These are phyloP conservation scores for Parmelia sp. DNA, from an alignment of 495 filamentous ascomycete genomes.

Conservation along the genomic window DNA sequence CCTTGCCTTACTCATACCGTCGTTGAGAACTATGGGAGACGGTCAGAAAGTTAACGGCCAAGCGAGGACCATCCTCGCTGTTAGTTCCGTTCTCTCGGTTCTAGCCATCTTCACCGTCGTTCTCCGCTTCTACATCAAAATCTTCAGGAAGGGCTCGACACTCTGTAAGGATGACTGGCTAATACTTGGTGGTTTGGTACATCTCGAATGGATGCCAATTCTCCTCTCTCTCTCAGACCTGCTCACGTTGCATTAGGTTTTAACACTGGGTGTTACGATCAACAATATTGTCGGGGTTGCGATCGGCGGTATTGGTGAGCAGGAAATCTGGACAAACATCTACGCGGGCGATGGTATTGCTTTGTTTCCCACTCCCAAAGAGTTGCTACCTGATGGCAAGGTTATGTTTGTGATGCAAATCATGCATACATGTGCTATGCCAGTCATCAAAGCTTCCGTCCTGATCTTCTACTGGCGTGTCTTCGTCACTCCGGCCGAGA, in stretches of 20 bases:
- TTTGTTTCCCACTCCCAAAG: not conserved
- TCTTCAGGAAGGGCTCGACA: constrained; percentile 24
- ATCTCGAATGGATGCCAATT: not conserved
- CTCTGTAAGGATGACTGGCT: constrained; percentile 35
- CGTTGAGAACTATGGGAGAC: constrained; percentile 2
- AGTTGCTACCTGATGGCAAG: constrained; percentile 13
- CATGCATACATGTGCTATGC: constrained; percentile 32
- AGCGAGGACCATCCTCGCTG: constrained; percentile 13
- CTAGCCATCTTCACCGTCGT: constrained; percentile 31
- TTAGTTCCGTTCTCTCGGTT: constrained; percentile 28
- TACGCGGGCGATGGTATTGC: not conserved
- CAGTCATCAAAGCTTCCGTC: constrained; percentile 36
- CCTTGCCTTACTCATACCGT: not conserved
- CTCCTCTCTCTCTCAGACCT: no score
- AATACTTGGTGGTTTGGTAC: constrained; percentile 33
- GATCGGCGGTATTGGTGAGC: constrained; percentile 21
- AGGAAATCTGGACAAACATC: not conserved
- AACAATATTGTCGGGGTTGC: constrained; percentile 17
- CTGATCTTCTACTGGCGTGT: constrained; percentile 15
- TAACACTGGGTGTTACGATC: constrained; percentile 16
- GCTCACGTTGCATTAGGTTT: constrained; percentile 2
- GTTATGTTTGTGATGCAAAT: constrained; percentile 19
- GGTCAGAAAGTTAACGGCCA: constrained; percentile 6
- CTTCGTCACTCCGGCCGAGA: constrained; percentile 8
- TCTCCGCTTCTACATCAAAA: constrained; percentile 33